phyloP scores from a whole-genome alignment of 768 basidiomycete species.

The Cytidiella melzeri region DNA sequence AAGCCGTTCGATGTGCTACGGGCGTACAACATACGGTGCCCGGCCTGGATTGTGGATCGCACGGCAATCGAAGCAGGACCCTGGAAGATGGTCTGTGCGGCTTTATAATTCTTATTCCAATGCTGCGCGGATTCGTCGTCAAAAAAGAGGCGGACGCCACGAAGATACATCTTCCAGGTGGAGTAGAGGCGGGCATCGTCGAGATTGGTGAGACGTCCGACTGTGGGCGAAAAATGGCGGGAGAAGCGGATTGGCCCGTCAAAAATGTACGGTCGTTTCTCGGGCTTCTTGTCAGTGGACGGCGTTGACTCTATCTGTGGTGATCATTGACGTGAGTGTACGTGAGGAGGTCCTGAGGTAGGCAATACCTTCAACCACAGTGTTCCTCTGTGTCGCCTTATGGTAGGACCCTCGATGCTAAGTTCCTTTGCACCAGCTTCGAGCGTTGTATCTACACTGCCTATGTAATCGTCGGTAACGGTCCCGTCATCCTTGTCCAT shows the following conservation, averaged over 20 bases:
- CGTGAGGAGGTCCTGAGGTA: background rate
- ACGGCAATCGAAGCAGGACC: slow-evolving; percentile 58
- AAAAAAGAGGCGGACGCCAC: slow-evolving; percentile 54
- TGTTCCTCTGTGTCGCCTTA: slow-evolving; percentile 46
- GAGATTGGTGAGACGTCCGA: slow-evolving; percentile 57
- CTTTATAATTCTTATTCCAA: slow-evolving; percentile 64
- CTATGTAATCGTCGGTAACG: slow-evolving; percentile 57
- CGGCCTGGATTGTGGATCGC: slow-evolving; percentile 64
- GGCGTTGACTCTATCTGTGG: slow-evolving; percentile 51
- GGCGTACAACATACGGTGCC: slow-evolving; percentile 70
- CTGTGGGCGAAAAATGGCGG: slow-evolving; percentile 62
- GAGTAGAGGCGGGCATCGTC: slow-evolving; percentile 62
- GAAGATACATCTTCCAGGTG: slow-evolving; percentile 72
- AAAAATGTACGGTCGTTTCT: slow-evolving; percentile 52
- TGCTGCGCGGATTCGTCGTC: slow-evolving; percentile 45
- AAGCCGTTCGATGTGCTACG: slow-evolving; percentile 56
- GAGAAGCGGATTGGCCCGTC: slow-evolving; percentile 71
- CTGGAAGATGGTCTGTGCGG: slow-evolving; percentile 67
- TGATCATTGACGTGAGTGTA: background rate
- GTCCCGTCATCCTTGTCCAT: slow-evolving; percentile 61
- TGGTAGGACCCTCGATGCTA: slow-evolving; percentile 50
- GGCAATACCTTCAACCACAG: slow-evolving; percentile 60
- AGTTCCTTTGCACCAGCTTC: slow-evolving; percentile 54
- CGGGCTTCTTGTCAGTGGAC: slow-evolving; percentile 33
- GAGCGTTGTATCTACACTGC: slow-evolving; percentile 51